Evolutionary conservation across 2,329 filamentous ascomycete genomes (phyloP), one percentile per base, ranked within the genome.

Genomic region (Scytalidium sp.): DNA sequence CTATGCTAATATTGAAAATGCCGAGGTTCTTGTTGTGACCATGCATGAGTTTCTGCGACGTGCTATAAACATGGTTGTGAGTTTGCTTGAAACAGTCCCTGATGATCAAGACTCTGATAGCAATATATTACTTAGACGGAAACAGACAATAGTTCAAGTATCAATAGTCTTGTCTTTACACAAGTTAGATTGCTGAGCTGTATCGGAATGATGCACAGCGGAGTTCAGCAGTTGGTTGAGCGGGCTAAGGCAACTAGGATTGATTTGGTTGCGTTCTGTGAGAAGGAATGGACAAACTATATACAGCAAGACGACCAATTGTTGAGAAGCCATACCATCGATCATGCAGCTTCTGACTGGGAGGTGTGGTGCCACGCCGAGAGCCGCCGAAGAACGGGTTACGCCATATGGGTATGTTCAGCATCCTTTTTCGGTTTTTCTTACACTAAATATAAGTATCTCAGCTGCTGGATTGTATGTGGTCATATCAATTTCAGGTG

Each of bases 1-100:
- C 45, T 65, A 63, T 52, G 56, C 59, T 27, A 61, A 63, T 25
- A 47, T 51, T 10, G 49, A 57, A 13, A 55, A 66, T 19, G 55
- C 57, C 47, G 58, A 64, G 19, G 56, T 64, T 6, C 63, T 63
- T 44, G 56, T 61, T 27, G 51, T 60, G 41, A 66, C 69, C 25
- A 66, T 73, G 43, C 67, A 73, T 50, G 71, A 74, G 50, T 65
- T 74, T 49, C 57, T 72, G 43, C 67, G 69, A 15, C 64, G 70
- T 27, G 66, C 65, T 29, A 63, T 72, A 41, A 51, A 61, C 27
- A 58, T 64, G 22, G 64, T 67, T 57, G 68, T 71, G 60, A 57
- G 52, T 53, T 29, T 9, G 10, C 1, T 11, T 36, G 13, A 5
- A 19, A 32, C 4, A 2, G 41, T 19, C 21, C 21, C 29, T 4